Evolutionary conservation across 208 protist genomes (phyloP).

Genomic region (Lotmaria passim): DNA sequence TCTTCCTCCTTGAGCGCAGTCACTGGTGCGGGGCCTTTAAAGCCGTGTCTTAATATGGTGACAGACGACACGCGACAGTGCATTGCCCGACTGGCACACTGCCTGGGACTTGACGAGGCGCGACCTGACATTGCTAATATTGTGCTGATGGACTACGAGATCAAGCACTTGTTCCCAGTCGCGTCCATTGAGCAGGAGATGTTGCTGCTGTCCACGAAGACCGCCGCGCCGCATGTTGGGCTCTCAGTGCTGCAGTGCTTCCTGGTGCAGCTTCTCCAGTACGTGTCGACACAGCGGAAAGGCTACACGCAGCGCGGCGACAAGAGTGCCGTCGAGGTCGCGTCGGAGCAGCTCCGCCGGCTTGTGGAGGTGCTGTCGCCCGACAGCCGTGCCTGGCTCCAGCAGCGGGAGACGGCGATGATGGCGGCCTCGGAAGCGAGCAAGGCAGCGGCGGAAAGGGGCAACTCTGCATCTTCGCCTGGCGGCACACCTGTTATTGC

Average conservation of each 20-base stretch:
- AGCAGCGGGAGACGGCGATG: conserved; percentile 22
- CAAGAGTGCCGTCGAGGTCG: conserved; percentile 34
- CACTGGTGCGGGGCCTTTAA: background rate
- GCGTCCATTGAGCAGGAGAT: conserved; percentile 42
- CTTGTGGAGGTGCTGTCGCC: conserved; percentile 18
- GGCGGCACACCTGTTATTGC: background rate
- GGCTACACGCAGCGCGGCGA: conserved; percentile 35
- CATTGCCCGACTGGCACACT: conserved; percentile 30
- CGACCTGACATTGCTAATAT: conserved; percentile 51
- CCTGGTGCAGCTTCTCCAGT: conserved; percentile 34
- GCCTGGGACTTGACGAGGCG: conserved; percentile 44
- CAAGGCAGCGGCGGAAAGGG: background rate
- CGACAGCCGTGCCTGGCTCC: conserved; percentile 26
- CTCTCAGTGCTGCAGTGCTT: conserved; percentile 25
- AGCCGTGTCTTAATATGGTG: conserved; percentile 12
- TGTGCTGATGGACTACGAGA: conserved; percentile 60
- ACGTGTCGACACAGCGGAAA: conserved; percentile 35
- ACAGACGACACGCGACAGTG: conserved; percentile 28
- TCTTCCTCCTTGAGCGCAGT: background rate
- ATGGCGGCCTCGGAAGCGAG: background rate
- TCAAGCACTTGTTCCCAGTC: conserved; percentile 49
- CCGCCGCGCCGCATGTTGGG: conserved; percentile 53
- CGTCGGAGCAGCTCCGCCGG: conserved; percentile 39
- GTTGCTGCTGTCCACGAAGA: conserved; percentile 39
- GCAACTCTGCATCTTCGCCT: background rate